Evolutionary conservation across 805 yeast species (phyloP), one percentile per base, ranked within the genome.

Genomic region (Saccharomycopsis selenospora): DNA sequence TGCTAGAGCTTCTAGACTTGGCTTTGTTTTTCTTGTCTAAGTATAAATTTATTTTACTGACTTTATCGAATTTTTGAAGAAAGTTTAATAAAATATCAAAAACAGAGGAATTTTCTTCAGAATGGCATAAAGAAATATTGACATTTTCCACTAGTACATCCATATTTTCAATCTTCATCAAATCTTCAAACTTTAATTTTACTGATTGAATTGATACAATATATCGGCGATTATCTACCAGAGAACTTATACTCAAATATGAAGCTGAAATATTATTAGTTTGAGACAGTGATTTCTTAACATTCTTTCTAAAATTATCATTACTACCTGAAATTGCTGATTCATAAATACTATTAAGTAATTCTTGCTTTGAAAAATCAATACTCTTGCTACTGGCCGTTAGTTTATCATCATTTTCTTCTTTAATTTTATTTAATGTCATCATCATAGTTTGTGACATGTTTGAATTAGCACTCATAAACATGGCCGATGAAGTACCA

Each of bases 101-200:
- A 10, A 49, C 17, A 2, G 43, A 46, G 17, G 14, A 4, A 11
- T 48, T 36, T 23, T 44, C 38, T 20, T 33, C 38, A 4, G 18
- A 53, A 1, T 79, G 79, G 1, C 66, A 59, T 1, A 71, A 64
- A 1, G 82, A 70, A 1, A 75, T 28, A n/a, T 64, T 66, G 8
- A 77, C 49, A 1, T 62, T 54, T 5, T 66, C 75, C 2, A 77
- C 55, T 3, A 67, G 65, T 10, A 77, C 54, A 10, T 59, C 61
- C 17, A 76, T 52, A 52, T 73, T 64, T 29, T 59, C 61, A 6
- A 66, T 49, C 7, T 55, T 51, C 33, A 61, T 64, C 11, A 65
- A 46, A 1, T 43, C 54, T 8, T 36, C 28, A 42, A 53, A 54
- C 26, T 27, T 45, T 2, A 48, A 11, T n/a, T 20, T 17, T 3